Percentiles rank a stretch among this genome's conserved stretches.
phyloP scores from a whole-genome alignment of 1,139 yeast species.

The Blastobotrys indianensis region DNA sequence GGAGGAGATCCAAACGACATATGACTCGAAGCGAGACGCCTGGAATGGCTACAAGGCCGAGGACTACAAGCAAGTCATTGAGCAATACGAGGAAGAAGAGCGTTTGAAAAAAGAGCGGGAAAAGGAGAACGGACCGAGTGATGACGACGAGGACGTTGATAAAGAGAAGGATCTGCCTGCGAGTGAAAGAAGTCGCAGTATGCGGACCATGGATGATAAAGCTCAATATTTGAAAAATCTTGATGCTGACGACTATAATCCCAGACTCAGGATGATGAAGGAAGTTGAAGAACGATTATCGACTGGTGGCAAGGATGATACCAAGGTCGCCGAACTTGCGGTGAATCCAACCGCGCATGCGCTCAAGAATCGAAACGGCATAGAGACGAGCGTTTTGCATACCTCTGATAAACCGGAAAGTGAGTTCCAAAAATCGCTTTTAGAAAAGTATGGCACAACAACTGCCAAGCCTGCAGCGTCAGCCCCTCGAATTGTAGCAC shows the following conservation, averaged over 20 bases:
- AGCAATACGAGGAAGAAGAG: constrained; percentile 22
- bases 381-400: no score
- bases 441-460: constrained; percentile 40
- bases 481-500: no score
- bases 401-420: neutral
- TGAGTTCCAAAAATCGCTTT: constrained; percentile 26
- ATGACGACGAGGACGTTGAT: constrained; percentile 18
- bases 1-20: constrained; percentile 33
- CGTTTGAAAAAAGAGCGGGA: constrained; percentile 1
- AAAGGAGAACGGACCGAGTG: constrained; percentile 2
- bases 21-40: constrained; percentile 67
- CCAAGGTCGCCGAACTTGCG: constrained; percentile 24
- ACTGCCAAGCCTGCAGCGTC: no score
- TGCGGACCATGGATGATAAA: constrained; percentile 49
- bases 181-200: constrained; percentile 21
- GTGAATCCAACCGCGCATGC: no score
- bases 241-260: constrained; percentile 42
- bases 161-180: constrained; percentile 6
- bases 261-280: constrained; percentile 43
- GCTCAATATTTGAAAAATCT: constrained; percentile 46
- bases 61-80: constrained; percentile 51
- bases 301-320: no score
- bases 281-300: no score
- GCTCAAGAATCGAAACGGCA: no score
- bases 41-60: constrained; percentile 69